Evolutionary conservation across 179 eudicot species (phyloP), one percentile per base, ranked within the genome.

Genomic region (Camellia oleifera): DNA sequence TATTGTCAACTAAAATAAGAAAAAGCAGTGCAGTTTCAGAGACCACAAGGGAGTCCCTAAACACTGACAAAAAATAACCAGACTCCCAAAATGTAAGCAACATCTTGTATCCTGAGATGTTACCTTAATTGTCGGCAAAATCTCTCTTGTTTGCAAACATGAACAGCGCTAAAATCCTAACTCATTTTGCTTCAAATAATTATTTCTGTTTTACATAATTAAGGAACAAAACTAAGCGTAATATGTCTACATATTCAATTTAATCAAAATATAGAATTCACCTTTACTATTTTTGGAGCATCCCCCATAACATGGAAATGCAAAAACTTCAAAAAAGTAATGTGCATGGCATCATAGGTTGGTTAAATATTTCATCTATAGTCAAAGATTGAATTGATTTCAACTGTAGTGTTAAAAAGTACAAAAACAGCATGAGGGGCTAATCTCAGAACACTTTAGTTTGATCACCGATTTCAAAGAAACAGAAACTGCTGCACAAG

Each of bases 401-500:
- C 45, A 45, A 11, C 64, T 53, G 75, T 54, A 20, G 40, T 1
- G 40, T 32, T 71, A 48, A 71, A 8, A 48, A 61, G 18, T 73
- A 53, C 46, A 75, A 20, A 61, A 80, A 56, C 60, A 74, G 63
- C 56, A 52, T 17, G 53, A 72, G 45, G 64, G 32, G 10, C 40
- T 44, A 46, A 46, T 45, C 17, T n/a, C 2, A 70, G 32, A 48
- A 48, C 20, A n/a, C 50, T 18, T 65, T 23, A 74, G 20, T 56
- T 56, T 10, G 74, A 44, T 75, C 9, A 60, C 56, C 18, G 11
- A 20, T 13, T 7, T 56, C 13, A 65, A 44, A 74, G 73, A 12
- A 63, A 18, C 40, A 2, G 45, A 3, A 57, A 20, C 11, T 0
- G 13, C 26, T 7, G 64, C 52, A 58, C 26, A 8, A 68, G 11